These are phyloP conservation scores for Eucalyptus grandis DNA, from an alignment of 345 rosid species.

Conservation along the genomic window DNA sequence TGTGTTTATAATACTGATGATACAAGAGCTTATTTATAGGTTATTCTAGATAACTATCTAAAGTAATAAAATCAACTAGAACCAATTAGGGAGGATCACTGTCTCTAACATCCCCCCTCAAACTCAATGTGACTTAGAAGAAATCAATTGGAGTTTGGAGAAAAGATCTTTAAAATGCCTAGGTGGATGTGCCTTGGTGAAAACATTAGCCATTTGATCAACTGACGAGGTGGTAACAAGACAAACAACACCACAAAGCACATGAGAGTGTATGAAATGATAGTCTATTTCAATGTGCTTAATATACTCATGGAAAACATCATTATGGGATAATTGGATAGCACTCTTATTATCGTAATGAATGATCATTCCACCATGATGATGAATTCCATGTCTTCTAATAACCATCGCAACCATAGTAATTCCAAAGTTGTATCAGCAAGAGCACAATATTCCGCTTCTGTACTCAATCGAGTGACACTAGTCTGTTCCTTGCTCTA, in stretches of 20 bases:
- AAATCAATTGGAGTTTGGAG: not conserved
- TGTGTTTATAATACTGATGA: no score
- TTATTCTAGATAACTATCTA: no score
- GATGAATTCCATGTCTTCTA: not conserved
- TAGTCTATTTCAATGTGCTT: no score
- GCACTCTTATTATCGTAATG: fast-evolving
- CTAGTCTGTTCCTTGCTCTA: fast-evolving
- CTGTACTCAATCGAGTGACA: not conserved
- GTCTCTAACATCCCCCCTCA: no score
- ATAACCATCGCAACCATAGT: no score
- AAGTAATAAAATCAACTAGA: no score
- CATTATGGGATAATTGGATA: not conserved
- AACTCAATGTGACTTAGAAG: not conserved
- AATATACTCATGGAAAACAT: not conserved
- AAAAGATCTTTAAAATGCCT: no score
- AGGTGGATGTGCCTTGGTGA: not conserved
- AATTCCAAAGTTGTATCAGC: no score
- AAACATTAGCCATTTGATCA: not conserved
- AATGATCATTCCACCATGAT: not conserved
- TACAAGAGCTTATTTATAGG: no score
- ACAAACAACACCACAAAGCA: not conserved
- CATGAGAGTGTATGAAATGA: not conserved
- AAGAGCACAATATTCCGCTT: not conserved
- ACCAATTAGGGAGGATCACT: no score
- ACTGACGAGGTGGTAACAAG: not conserved